phyloP scores from a whole-genome alignment of 805 yeast species.

The Grigorovia transvaalensis region DNA sequence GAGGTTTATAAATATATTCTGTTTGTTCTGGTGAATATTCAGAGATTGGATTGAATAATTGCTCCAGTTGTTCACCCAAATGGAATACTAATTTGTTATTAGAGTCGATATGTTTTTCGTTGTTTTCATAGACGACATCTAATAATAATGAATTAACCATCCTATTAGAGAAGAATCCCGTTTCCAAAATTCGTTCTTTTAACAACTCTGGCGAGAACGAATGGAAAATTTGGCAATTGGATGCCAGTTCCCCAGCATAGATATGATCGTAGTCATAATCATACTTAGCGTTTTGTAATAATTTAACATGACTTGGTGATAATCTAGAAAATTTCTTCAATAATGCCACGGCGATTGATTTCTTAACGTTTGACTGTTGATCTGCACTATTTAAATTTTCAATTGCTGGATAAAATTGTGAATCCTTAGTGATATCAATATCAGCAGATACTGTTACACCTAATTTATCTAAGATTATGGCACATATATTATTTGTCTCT shows the following conservation, averaged over 20 bases:
- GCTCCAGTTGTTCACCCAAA: conserved; percentile 80
- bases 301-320: conserved; percentile 19
- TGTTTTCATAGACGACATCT: conserved; percentile 65
- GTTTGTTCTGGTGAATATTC: conserved; percentile 90
- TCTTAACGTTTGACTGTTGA: conserved; percentile 49
- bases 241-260: conserved; percentile 71
- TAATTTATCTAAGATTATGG: conserved; percentile 48
- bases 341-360: conserved; percentile 65
- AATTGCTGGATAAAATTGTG: conserved; percentile 72
- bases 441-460: conserved; percentile 56
- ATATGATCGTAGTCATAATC: conserved; percentile 57
- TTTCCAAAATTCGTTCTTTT: conserved; percentile 44
- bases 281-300: conserved; percentile 9
- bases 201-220: conserved; percentile 35
- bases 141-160: conserved; percentile 42
- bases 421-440: conserved; percentile 45
- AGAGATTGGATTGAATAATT: conserved; percentile 75
- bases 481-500: conserved; percentile 35
- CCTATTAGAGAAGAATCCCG: conserved; percentile 48
- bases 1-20: conserved; percentile 58
- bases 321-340: conserved; percentile 57
- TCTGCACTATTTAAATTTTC: conserved; percentile 47
- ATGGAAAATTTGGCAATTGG: conserved; percentile 46
- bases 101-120: conserved; percentile 41
- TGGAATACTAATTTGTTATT: conserved; percentile 70